Base-by-base conservation (phyloP, 805 yeast genomes). In the Candida morakotiae region DNA sequence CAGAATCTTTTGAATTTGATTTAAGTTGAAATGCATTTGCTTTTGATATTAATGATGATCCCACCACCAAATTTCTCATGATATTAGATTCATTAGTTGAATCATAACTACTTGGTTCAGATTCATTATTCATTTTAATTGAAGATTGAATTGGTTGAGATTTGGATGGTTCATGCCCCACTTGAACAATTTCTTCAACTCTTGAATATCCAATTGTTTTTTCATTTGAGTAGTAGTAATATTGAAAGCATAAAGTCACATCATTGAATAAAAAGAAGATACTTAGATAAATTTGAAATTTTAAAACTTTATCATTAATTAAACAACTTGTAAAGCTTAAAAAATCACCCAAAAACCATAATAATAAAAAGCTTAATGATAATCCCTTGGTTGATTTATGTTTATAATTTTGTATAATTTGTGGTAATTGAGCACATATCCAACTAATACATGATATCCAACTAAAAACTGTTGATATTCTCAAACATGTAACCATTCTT, bases 341-440 rank as follows among this genome's bases (percentile, higher is more conserved):
- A 22, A 69, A 56, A 50, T 80, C 87, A 8, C 89, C 91, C 37
- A 69, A 51, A 42, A 79, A 71, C 88, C 88, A 83, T 39, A 77
- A 71, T 9, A 69, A 43, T 3, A 83, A 67, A 46, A 83, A 83
- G 4, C 69, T 67, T 22, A 75, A 66, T 9, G 86, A 77, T 16
- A 83, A 65, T 2, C 89, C 89, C 14, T 76, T 85, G 4, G 84
- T 84, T 2, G 84, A 73, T 43, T 78, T 73, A 47, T 66, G 66
- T 10, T 60, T 56, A 53, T 78, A 79, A 52, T 82, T 83, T 47
- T 72, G 66, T 40, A 71, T 57, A 9, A 82, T 79, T 51, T 83
- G 91, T 1, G 89, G 89, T 13, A 79, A 51, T 55, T 82, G 89
- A 2, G 89, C 89, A 54, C 81, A 78, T 24, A 81, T 62, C 89